Base-by-base conservation (phyloP, 208 protist species). In the Acanthamoeba triangularis region DNA sequence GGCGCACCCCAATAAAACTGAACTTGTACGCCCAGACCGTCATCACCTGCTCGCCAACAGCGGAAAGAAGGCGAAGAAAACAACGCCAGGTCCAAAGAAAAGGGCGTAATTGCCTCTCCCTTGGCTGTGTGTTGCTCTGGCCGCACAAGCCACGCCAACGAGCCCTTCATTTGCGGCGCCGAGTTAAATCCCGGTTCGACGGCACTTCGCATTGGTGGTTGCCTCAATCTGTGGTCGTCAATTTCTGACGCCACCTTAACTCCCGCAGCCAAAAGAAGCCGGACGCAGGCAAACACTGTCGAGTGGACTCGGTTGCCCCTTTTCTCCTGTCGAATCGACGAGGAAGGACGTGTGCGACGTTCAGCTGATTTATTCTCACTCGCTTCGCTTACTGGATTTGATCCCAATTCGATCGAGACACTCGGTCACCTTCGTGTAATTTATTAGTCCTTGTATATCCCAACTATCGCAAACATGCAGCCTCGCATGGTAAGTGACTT, bases 401-500 rank as follows among this genome's bases (percentile, higher is more conserved):
- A 61, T 61, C 54, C 23, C 20, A 61, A 61, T 18, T 0, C 18
- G 23, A 65, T 65, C 59, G 59, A 69, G n/a, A 28, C 63, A 33
- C 59, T 65, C 59, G 59, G 20, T 69, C 61, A 11, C n/a, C 28
- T 28, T 25, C 63, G 63, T 69, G 63, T 69, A 69, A 69, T 33
- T 80, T 59, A 87, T 52, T 87, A 59, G 30, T 37, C 37, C 49
- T 25, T 23, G 35, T 52, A 87, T 87, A 44, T 7, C n/a, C 18
- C 18, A 49, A 61, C 37, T 59, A 25, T 37, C 37, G 47, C 37
- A 30, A 93, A 93, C 16, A 93, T 93, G 87, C 87, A 93, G 87
- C 63, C 49, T 37, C 87, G 87, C 87, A 93, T 93, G 87, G 87
- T 93, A 74, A 23, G 49, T 63, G 28, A 28, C 20, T 61, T 61